Conservation (phyloP, 2,329 filamentous ascomycete genomes). For the Dryadomyces quercivorus region DNA sequence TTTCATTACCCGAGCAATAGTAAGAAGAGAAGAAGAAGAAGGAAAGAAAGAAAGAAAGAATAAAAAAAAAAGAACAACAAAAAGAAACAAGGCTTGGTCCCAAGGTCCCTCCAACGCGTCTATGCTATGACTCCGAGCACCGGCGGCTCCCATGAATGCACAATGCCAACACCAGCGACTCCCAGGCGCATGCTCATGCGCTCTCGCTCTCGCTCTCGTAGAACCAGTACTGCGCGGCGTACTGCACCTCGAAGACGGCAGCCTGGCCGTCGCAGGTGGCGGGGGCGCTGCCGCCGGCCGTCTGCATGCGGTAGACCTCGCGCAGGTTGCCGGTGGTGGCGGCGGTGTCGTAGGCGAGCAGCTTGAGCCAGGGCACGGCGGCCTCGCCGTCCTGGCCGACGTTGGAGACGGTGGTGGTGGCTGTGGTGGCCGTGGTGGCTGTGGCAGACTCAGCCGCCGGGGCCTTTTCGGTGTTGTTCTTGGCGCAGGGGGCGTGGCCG, state of each 20-base stretch:
- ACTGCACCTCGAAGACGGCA: constrained; percentile 59
- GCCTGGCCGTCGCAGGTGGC: constrained; percentile 56
- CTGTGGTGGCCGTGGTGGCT: constrained; percentile 36
- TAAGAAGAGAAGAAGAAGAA: not conserved
- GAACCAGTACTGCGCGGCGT: constrained; percentile 60
- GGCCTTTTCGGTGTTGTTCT: constrained; percentile 48
- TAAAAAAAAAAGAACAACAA: not conserved
- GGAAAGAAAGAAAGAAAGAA: not conserved
- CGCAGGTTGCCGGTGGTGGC: constrained; percentile 44
- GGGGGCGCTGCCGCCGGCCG: constrained; percentile 68
- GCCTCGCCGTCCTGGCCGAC: constrained; percentile 48
- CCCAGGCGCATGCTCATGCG: not conserved
- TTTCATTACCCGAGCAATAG: not conserved
- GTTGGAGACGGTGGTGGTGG: constrained; percentile 23
- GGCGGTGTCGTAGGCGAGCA: constrained; percentile 41
- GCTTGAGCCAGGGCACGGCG: constrained; percentile 71
- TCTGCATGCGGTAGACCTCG: constrained; percentile 74
- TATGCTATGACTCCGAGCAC: too few relatives aligned
- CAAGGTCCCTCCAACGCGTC: too few relatives aligned
- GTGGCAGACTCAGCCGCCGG: constrained; percentile 20
- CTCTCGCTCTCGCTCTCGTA: constrained; percentile 11
- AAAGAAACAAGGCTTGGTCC: not conserved
- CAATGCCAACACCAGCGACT: too few relatives aligned
- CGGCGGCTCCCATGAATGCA: too few relatives aligned
- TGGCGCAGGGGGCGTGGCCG: constrained; percentile 49